phyloP scores from a whole-genome alignment of 768 basidiomycete species.

The Polyporus arcularius region DNA sequence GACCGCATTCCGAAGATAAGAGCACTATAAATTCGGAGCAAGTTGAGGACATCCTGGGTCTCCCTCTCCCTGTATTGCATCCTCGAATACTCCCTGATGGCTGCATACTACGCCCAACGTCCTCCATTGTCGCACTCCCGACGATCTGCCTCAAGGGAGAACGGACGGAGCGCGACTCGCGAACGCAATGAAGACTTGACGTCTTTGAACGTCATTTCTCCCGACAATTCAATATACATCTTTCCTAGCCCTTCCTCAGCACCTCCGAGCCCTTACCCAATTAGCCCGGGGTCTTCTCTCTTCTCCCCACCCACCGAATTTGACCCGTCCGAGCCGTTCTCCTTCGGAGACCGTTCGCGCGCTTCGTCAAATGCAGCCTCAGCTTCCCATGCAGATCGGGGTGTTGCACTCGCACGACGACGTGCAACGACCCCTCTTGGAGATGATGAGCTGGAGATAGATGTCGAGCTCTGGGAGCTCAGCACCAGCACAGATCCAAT shows the following conservation, averaged over 20 bases:
- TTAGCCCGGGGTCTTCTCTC: slow-evolving; percentile 24
- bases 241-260: slow-evolving; percentile 29
- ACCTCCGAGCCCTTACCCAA: slow-evolving; percentile 22
- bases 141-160: not conserved
- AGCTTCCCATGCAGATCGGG: not conserved
- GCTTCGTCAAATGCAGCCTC: not conserved
- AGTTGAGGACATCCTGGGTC: not conserved
- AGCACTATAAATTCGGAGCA: not conserved
- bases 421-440: not conserved
- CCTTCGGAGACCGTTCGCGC: slow-evolving; percentile 8
- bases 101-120: not conserved
- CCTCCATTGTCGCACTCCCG: not conserved
- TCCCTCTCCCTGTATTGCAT: not conserved
- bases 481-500: slow-evolving; percentile 2
- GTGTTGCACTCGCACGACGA: not conserved
- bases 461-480: slow-evolving; percentile 28
- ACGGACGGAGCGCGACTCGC: not conserved
- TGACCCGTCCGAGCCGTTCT: slow-evolving; percentile 2
- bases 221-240: slow-evolving; percentile 28
- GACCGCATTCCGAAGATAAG: slow-evolving; percentile 1
- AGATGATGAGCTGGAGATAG: slow-evolving; percentile 17
- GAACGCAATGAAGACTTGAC: not conserved
- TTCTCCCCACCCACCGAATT: slow-evolving; percentile 25
- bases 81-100: not conserved
- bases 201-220: not conserved